phyloP scores from a whole-genome alignment of 2,329 filamentous ascomycete species.

The Pyricularia pennisetigena region DNA sequence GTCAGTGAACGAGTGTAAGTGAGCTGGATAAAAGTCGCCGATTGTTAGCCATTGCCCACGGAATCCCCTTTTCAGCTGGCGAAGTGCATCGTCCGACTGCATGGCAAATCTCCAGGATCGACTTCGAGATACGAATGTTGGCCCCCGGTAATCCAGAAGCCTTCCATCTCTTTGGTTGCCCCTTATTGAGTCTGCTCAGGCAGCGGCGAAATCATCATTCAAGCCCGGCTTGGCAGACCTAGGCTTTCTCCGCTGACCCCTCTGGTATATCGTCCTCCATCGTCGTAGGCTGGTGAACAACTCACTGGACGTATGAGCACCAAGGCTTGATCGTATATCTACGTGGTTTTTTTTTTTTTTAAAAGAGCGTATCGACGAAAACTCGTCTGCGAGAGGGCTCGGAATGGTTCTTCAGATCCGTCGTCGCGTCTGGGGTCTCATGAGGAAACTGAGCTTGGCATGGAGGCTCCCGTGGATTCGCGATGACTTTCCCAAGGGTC shows the following conservation, averaged over 20 bases:
- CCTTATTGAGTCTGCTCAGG: background rate
- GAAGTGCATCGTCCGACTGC: background rate
- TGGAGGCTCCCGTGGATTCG: conserved; percentile 6
- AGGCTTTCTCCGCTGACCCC: too few species aligned
- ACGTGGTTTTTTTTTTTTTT: conserved; percentile 14
- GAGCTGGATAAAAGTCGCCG: conserved; percentile 26
- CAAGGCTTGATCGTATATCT: conserved; percentile 12
- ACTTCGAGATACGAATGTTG: background rate
- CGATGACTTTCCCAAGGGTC: conserved; percentile 17
- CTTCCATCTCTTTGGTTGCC: background rate
- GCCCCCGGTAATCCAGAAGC: background rate
- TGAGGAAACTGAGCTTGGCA: background rate
- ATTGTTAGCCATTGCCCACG: background rate
- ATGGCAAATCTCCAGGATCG: background rate
- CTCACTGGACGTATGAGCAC: background rate
- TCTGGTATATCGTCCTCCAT: background rate
- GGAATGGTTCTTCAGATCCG: conserved; percentile 14
- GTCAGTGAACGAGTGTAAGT: conserved; percentile 43
- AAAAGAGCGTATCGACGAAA: conserved; percentile 39
- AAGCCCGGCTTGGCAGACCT: background rate
- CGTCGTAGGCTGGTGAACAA: background rate
- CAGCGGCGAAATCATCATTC: background rate
- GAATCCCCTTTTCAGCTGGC: background rate
- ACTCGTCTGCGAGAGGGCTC: conserved; percentile 25
- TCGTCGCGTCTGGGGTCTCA: conserved; percentile 11